phyloP scores from a whole-genome alignment of 495 filamentous ascomycete genomes.

The Annulohypoxylon nitens region DNA sequence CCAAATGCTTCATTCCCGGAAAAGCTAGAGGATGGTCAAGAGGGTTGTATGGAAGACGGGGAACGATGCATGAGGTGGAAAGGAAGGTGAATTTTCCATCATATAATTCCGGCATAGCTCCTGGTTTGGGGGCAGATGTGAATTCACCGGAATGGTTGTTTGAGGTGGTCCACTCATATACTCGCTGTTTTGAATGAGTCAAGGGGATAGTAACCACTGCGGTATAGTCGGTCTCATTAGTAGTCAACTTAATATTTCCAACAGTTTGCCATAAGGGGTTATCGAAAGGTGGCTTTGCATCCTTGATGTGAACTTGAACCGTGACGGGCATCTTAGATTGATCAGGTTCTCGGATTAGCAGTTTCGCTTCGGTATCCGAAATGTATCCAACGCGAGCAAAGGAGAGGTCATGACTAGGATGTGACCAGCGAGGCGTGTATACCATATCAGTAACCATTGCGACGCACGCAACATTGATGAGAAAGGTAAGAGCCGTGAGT shows the following conservation, averaged over 20 bases:
- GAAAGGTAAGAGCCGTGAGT: conserved; percentile 71
- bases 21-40: conserved; percentile 84
- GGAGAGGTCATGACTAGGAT: conserved; percentile 79
- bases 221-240: conserved; percentile 86
- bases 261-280: conserved; percentile 73
- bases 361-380: conserved; percentile 80
- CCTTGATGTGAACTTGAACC: conserved; percentile 68
- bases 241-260: conserved; percentile 72
- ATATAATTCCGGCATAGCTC: conserved; percentile 67
- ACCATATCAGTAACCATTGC: conserved; percentile 79
- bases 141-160: conserved; percentile 83
- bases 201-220: conserved; percentile 70
- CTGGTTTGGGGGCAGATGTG: conserved; percentile 75
- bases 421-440: conserved; percentile 73
- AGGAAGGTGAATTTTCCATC: conserved; percentile 84
- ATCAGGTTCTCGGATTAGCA: conserved; percentile 88
- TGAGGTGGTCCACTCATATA: conserved; percentile 85
- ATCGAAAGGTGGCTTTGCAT: conserved; percentile 60
- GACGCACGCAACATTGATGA: conserved; percentile 76
- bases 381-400: conserved; percentile 90
- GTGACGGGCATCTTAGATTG: conserved; percentile 77
- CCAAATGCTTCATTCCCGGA: conserved; percentile 79
- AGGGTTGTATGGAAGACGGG: conserved; percentile 87
- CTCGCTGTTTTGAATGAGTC: conserved; percentile 65
- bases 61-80: conserved; percentile 91